phyloP scores from a whole-genome alignment of 352 stramenopile genomes.

The Blastocystis sp. region DNA sequence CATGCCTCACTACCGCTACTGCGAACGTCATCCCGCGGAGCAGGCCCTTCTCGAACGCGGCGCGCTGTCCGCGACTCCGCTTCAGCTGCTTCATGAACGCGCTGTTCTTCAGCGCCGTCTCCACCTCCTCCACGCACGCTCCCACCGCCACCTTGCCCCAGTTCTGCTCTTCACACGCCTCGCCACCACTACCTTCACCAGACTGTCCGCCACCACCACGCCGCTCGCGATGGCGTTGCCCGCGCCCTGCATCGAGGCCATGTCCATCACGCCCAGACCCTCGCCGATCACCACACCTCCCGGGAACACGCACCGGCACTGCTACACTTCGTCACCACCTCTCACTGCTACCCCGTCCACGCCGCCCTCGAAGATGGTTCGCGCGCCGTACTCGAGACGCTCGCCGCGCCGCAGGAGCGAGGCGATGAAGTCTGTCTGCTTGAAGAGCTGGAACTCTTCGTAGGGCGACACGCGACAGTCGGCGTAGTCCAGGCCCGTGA shows the following conservation, averaged over 20 bases:
- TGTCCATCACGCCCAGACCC: slow-evolving; percentile 94
- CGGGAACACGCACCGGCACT: slow-evolving; percentile 92
- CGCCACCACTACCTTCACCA: neutral
- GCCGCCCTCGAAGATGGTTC: slow-evolving; percentile 89
- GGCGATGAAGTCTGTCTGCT: slow-evolving; percentile 90
- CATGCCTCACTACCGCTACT: neutral
- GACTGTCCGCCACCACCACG: slow-evolving; percentile 11
- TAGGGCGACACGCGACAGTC: slow-evolving; percentile 98
- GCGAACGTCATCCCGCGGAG: slow-evolving; percentile 35
- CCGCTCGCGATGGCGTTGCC: slow-evolving; percentile 39
- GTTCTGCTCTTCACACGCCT: slow-evolving; percentile 70
- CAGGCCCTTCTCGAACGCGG: slow-evolving; percentile 45
- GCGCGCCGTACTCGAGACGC: slow-evolving; percentile 93
- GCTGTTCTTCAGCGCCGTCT: neutral
- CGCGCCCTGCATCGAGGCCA: slow-evolving; percentile 65
- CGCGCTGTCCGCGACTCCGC: slow-evolving; percentile 1
- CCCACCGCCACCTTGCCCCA: neutral
- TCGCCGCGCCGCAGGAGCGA: slow-evolving; percentile 90
- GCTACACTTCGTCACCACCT: neutral
- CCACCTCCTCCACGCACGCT: neutral
- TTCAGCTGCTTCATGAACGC: slow-evolving; percentile 2
- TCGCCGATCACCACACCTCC: slow-evolving; percentile 91
- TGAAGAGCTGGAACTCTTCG: slow-evolving; percentile 98
- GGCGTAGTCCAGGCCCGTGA: slow-evolving; percentile 96
- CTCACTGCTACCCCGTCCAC: neutral